Evolutionary conservation across 352 stramenopile genomes (phyloP).

Genomic region (Globisporangium cederbergense): DNA sequence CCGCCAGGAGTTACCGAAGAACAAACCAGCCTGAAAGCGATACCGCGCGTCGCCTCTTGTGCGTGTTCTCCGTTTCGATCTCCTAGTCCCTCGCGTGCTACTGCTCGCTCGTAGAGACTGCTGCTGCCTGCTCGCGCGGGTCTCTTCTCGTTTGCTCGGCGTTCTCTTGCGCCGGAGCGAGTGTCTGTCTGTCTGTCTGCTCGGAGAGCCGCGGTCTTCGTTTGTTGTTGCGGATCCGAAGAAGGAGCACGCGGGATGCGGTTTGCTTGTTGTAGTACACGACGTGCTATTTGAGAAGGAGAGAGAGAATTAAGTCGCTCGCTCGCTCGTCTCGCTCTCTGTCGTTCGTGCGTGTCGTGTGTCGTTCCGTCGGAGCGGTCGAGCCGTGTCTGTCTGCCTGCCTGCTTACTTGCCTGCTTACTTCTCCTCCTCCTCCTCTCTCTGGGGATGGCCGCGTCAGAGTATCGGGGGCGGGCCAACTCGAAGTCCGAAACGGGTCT

Average conservation of each 20-base stretch:
- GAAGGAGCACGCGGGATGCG: not conserved
- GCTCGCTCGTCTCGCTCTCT: not conserved
- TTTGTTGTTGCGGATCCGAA: conserved; percentile 1
- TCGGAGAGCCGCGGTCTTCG: conserved; percentile 1
- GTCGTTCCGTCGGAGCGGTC: conserved; percentile 10
- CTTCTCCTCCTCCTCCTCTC: conserved; percentile 9
- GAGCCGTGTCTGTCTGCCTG: conserved; percentile 1
- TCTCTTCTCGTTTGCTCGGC: not conserved
- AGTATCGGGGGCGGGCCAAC: conserved; percentile 1
- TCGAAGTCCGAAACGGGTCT: conserved; percentile 8
- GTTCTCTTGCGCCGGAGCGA: not conserved
- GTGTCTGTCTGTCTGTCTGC: conserved; percentile 1
- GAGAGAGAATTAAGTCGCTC: conserved; percentile 10
- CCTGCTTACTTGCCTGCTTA: not conserved
- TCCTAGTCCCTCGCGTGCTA: not conserved
- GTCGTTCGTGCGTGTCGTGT: conserved; percentile 8
- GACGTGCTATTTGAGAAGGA: not conserved
- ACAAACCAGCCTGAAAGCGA: not conserved
- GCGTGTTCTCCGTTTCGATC: not conserved
- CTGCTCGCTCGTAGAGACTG: not conserved
- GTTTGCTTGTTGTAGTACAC: not conserved
- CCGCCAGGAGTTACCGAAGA: conserved; percentile 8
- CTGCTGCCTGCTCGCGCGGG: not conserved
- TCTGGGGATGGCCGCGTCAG: conserved; percentile 11
- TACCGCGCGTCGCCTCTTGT: conserved; percentile 5